Conservation (phyloP, 176 grass and related monocot species). For the Bolboschoenus planiculmis region DNA sequence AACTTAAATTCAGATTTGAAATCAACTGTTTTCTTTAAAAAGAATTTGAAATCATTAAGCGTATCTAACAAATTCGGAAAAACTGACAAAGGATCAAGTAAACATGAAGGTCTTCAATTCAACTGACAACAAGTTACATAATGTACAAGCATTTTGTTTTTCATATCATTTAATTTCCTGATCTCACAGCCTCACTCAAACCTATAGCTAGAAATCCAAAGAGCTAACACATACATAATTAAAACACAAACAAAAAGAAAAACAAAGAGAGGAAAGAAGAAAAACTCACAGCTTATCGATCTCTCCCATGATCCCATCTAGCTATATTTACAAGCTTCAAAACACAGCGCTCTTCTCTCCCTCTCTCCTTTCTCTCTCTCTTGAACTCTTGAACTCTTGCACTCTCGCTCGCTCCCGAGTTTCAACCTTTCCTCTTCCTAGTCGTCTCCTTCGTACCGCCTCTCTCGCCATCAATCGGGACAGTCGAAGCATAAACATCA, state of each 20-base stretch:
- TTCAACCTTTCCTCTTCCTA: constrained; percentile 15
- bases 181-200: neutral
- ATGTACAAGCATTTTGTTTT: neutral
- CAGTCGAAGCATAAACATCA: constrained; percentile 43
- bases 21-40: neutral
- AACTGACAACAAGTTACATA: neutral
- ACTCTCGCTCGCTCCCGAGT: neutral
- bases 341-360: neutral
- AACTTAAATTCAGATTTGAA: neutral
- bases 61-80: neutral
- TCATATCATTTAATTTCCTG: neutral
- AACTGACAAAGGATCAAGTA: neutral
- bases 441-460: neutral
- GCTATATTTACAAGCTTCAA: neutral
- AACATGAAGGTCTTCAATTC: neutral
- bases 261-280: constrained; percentile 6
- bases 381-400: neutral
- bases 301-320: neutral
- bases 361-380: neutral
- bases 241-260: neutral
- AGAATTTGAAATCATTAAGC: neutral
- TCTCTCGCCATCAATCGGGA: constrained; percentile 14
- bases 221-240: neutral
- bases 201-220: neutral
- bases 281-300: constrained; percentile 24